Conservation (phyloP, 2,329 filamentous ascomycete genomes). For the Phoma sp. region DNA sequence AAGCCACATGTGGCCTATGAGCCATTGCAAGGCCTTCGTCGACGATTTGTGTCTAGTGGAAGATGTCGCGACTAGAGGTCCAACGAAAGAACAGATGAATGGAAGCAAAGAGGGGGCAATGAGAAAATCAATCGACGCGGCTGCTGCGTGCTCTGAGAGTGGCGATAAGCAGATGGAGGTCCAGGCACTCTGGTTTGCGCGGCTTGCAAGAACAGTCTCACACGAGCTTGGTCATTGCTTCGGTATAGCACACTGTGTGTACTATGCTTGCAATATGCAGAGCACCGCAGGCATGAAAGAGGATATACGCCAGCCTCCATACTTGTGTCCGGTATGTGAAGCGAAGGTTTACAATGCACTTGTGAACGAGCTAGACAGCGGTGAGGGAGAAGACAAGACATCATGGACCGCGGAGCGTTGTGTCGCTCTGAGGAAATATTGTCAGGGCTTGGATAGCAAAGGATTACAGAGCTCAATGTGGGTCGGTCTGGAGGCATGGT, state of each 20-base stretch:
- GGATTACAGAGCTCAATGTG: conserved; percentile 28
- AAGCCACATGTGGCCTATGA: conserved; percentile 68
- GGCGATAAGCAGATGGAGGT: not conserved
- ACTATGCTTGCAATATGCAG: conserved; percentile 70
- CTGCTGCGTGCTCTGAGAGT: not conserved
- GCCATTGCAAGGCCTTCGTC: conserved; percentile 64
- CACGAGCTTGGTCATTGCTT: conserved; percentile 74
- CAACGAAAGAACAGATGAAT: conserved; percentile 19
- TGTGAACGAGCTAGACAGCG: conserved; percentile 26
- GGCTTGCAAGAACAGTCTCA: conserved; percentile 59
- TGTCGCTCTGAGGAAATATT: conserved; percentile 51
- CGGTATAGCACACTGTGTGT: conserved; percentile 68
- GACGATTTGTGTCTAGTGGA: conserved; percentile 47
- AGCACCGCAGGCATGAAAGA: conserved; percentile 62
- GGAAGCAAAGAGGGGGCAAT: conserved; percentile 19
- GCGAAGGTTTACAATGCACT: conserved; percentile 55
- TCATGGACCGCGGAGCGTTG: conserved; percentile 48
- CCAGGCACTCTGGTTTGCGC: conserved; percentile 61
- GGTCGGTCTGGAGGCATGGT: conserved; percentile 26
- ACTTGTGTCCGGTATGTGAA: conserved; percentile 65
- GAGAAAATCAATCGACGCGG: conserved; percentile 22
- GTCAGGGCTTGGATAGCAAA: conserved; percentile 48
- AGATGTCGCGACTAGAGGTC: conserved; percentile 20
- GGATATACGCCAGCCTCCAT: conserved; percentile 67
- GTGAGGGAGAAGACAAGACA: conserved; percentile 17